Evolutionary conservation across 2,329 filamentous ascomycete genomes (phyloP).

Genomic region (Hymenotorrendiella dingleyae): DNA sequence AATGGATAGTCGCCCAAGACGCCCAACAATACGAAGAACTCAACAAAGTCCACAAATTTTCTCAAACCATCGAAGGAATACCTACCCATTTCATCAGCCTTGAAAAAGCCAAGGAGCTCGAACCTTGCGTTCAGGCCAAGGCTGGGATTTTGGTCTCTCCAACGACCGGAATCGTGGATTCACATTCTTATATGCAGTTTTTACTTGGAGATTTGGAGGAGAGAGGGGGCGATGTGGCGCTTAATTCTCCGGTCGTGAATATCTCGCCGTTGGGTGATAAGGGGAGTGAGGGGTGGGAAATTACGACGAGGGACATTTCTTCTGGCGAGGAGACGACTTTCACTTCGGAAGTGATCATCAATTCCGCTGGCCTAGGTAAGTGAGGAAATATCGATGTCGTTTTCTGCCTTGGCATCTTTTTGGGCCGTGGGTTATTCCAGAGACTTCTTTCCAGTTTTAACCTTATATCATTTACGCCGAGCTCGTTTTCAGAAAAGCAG

Average conservation of each 20-base stretch:
- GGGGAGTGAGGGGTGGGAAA: constrained; percentile 61
- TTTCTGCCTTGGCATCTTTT: no score
- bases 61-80: constrained; percentile 42
- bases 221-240: constrained; percentile 65
- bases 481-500: no score
- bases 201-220: constrained; percentile 74
- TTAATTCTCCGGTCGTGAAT: constrained; percentile 58
- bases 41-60: constrained; percentile 44
- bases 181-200: constrained; percentile 75
- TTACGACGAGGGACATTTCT: constrained; percentile 46
- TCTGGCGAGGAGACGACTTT: constrained; percentile 50
- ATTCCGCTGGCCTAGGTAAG: constrained; percentile 81
- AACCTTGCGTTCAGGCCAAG: constrained; percentile 69
- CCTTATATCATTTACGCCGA: no score
- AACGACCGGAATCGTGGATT: constrained; percentile 86
- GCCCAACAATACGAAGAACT: constrained; percentile 49
- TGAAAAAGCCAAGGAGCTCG: constrained; percentile 55
- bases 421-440: no score
- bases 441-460: no score
- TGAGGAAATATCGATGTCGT: no score
- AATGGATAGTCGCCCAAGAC: constrained; percentile 93
- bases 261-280: constrained; percentile 37
- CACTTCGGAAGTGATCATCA: constrained; percentile 72
- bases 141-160: constrained; percentile 76
- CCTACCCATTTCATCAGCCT: constrained; percentile 64